phyloP scores from a whole-genome alignment of 1,139 yeast genomes.

The Pichia sp. region DNA sequence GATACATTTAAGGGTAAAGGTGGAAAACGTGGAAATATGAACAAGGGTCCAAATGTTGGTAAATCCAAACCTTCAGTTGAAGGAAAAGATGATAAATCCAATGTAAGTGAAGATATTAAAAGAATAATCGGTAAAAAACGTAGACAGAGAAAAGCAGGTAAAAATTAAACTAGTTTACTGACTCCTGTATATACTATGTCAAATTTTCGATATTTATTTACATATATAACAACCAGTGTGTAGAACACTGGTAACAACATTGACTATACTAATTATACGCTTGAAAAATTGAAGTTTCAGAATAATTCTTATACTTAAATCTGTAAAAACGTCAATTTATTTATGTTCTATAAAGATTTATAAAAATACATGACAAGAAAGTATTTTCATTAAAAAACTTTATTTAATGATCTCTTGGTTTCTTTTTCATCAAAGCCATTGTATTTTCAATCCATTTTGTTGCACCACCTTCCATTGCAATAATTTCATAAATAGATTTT shows the following conservation, averaged over 20 bases:
- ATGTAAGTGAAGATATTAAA: constrained; percentile 41
- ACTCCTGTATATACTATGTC: background rate
- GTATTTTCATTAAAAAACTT: too few species aligned
- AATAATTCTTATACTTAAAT: background rate
- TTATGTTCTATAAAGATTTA: background rate
- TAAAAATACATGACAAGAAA: background rate
- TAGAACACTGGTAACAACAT: too few species aligned
- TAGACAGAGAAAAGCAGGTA: constrained; percentile 48
- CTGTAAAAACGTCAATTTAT: background rate
- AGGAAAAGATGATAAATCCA: constrained; percentile 14
- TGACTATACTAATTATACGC: too few species aligned
- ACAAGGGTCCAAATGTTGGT: constrained; percentile 32
- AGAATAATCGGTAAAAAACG: constrained; percentile 64
- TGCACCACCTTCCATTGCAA: constrained; percentile 78
- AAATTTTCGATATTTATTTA: too few species aligned
- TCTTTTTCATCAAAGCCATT: constrained; percentile 53
- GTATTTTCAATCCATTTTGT: constrained; percentile 85
- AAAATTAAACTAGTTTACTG: background rate
- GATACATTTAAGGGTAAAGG: constrained; percentile 9
- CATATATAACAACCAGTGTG: background rate
- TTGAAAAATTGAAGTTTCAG: too few species aligned
- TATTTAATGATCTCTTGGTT: constrained; percentile 39
- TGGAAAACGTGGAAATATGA: constrained; percentile 41
- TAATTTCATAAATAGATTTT: constrained; percentile 47
- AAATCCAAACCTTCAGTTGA: constrained; percentile 30